A percentile compares a stretch with the other conserved stretches of the same genome.
Conservation (phyloP, 2,329 filamentous ascomycete genomes). For the Camillea tinctor region DNA sequence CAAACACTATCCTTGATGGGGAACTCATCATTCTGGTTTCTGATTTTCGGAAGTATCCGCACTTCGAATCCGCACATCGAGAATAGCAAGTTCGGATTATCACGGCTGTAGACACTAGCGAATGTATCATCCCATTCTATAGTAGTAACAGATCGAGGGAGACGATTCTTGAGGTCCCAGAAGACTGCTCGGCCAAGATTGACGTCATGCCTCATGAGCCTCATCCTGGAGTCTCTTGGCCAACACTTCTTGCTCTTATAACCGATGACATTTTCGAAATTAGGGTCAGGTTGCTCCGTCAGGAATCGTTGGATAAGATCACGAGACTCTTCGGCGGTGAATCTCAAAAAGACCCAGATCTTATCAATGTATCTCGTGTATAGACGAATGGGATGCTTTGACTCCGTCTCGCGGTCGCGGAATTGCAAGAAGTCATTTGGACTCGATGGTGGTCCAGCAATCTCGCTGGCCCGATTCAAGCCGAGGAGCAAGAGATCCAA, state of each 20-base stretch:
- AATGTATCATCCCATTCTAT: conserved; percentile 99
- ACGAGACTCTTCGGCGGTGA: conserved; percentile 88
- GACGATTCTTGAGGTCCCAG: conserved; percentile 96
- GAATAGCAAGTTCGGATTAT: conserved; percentile 95
- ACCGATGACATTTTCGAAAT: conserved; percentile 98
- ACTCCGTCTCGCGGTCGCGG: conserved; percentile 87
- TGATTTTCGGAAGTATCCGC: conserved; percentile 89
- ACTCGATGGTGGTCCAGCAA: conserved; percentile 87
- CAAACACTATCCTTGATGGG: conserved; percentile 97
- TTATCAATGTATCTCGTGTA: conserved; percentile 98
- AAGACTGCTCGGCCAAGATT: conserved; percentile 97
- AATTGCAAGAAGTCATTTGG: conserved; percentile 99
- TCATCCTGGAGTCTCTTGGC: conserved; percentile 96
- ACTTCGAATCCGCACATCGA: conserved; percentile 99
- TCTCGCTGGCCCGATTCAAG: conserved; percentile 93
- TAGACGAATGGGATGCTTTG: conserved; percentile 90
- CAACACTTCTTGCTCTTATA: conserved; percentile 99
- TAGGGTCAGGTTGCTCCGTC: conserved; percentile 96
- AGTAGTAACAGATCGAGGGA: conserved; percentile 91
- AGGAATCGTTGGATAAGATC: conserved; percentile 97
- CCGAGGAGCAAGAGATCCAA: conserved; percentile 90
- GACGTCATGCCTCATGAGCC: conserved; percentile 97
- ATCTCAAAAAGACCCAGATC: conserved; percentile 97
- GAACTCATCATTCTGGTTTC: conserved; percentile 95
- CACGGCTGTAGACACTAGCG: conserved; percentile 93